Percentiles rank a stretch among this genome's conserved stretches.
These are phyloP conservation scores for Pleurotus tuber-regium DNA, from an alignment of 768 basidiomycete genomes.

Conservation along the genomic window DNA sequence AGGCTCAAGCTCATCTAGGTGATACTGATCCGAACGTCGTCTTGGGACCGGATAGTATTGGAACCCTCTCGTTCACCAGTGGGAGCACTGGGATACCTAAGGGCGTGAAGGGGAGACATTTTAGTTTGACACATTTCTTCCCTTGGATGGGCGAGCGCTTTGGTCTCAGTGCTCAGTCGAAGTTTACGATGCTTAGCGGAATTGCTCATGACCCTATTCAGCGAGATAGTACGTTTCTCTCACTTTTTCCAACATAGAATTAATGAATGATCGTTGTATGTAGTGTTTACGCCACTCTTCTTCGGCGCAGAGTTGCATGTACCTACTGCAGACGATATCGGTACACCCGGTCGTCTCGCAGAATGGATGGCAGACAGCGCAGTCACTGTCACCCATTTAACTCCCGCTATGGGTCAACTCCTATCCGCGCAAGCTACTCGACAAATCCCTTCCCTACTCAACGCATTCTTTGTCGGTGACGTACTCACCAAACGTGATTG, in stretches of 20 bases:
- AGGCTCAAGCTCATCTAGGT: constrained; percentile 48
- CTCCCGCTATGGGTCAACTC: constrained; percentile 98
- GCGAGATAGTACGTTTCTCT: constrained; percentile 79
- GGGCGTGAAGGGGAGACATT: constrained; percentile 95
- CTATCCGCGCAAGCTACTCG: constrained; percentile 78
- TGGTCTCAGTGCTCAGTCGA: constrained; percentile 66
- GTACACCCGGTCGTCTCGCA: constrained; percentile 92
- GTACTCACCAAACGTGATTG: constrained; percentile 98
- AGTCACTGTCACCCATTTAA: constrained; percentile 95
- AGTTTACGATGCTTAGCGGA: constrained; percentile 97
- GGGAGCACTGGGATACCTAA: constrained; percentile 98
- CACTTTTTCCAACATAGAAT: not conserved
- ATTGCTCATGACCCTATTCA: constrained; percentile 99
- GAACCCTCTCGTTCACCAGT: constrained; percentile 93
- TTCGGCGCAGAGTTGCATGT: constrained; percentile 95
- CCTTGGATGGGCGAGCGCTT: constrained; percentile 98
- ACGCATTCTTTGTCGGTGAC: constrained; percentile 99
- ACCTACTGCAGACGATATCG: constrained; percentile 95
- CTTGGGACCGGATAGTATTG: constrained; percentile 94
- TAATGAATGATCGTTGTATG: constrained; percentile 7
- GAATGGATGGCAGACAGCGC: constrained; percentile 96
- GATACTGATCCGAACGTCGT: constrained; percentile 75
- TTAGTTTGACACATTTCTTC: constrained; percentile 97
- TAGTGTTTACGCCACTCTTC: constrained; percentile 98
- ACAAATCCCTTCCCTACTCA: constrained; percentile 82